Base-by-base conservation (phyloP, 257 asterid species). In the Buddleja alternifolia region DNA sequence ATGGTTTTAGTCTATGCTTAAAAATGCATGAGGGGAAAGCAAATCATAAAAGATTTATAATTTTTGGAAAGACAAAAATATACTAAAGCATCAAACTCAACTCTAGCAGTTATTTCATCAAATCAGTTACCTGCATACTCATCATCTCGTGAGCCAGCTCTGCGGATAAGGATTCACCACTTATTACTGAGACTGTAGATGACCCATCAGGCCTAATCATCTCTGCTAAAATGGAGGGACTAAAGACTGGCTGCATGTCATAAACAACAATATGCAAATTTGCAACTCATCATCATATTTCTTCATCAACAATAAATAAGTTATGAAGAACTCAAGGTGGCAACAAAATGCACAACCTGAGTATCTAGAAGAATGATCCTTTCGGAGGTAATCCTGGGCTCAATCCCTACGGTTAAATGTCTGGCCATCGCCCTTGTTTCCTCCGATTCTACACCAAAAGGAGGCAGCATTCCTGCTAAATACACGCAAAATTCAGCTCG, bases 321-420 rank as follows among this genome's bases (percentile, higher is more conserved):
- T 34, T 19, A 64, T 46, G 25, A 66, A 9, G 60, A 54, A 67
- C 39, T 59, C 54, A 23, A 63, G 14, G 37, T 39, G 7, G 24
- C 54, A 37, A 67, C 16, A 56, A 17, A 65, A 47, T 25, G 51
- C 42, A 21, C 34, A 71, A 91, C 98, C 97, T 92, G 99, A 17
- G 99, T 86, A 70, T 93, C 99, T 21, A 93, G 96, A 66, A 93
- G 96, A 71, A 93, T 90, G 78, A 90, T 86, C 75, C 96, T 83
- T 74, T 93, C 99, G 1, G 96, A 75, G 47, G 97, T 81, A 64
- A 88, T 82, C 63, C 99, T 81, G 50, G 99, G 95, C 77, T 93
- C 99, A 50, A 93, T 87, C 48, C 99, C 97, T 60, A 68, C 80
- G 4, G 99, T 93, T 57, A 86, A 84, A 77, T 93, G 99, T 80